These are phyloP conservation scores for Floccularia luteovirens DNA, from an alignment of 768 basidiomycete genomes.

Conservation along the genomic window DNA sequence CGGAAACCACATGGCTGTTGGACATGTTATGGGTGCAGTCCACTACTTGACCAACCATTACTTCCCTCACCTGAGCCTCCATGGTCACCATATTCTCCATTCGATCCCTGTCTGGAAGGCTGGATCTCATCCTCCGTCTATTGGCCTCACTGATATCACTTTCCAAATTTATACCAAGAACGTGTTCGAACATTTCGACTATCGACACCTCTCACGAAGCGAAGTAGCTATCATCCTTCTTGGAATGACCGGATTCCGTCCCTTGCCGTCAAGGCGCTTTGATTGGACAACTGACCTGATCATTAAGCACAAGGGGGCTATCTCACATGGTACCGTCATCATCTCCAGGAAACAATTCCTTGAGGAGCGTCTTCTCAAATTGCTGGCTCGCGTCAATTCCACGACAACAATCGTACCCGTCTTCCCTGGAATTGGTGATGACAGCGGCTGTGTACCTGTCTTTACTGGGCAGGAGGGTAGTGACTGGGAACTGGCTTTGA, in stretches of 20 bases:
- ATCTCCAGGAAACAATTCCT: conserved; percentile 10
- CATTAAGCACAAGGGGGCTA: background rate
- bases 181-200: background rate
- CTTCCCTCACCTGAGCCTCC: conserved; percentile 3
- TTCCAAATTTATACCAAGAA: conserved; percentile 5
- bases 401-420: conserved; percentile 2
- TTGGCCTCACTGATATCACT: conserved; percentile 4
- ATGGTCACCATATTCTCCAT: conserved; percentile 8
- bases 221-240: conserved; percentile 2
- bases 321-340: conserved; percentile 7
- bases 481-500: conserved; percentile 9
- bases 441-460: conserved; percentile 7
- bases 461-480: conserved; percentile 7
- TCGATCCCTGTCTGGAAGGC: conserved; percentile 9
- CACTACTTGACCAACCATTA: conserved; percentile 7
- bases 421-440: conserved; percentile 2
- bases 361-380: conserved; percentile 8
- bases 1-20: conserved; percentile 4
- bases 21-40: conserved; percentile 5
- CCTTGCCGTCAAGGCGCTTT: conserved; percentile 5
- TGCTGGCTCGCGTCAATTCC: conserved; percentile 7
- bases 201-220: background rate
- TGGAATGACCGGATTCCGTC: conserved; percentile 3
- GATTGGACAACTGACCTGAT: conserved; percentile 4
- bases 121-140: conserved; percentile 1